These are phyloP conservation scores for Elongisporangium undulatum DNA, from an alignment of 352 stramenopile species.

Conservation along the genomic window DNA sequence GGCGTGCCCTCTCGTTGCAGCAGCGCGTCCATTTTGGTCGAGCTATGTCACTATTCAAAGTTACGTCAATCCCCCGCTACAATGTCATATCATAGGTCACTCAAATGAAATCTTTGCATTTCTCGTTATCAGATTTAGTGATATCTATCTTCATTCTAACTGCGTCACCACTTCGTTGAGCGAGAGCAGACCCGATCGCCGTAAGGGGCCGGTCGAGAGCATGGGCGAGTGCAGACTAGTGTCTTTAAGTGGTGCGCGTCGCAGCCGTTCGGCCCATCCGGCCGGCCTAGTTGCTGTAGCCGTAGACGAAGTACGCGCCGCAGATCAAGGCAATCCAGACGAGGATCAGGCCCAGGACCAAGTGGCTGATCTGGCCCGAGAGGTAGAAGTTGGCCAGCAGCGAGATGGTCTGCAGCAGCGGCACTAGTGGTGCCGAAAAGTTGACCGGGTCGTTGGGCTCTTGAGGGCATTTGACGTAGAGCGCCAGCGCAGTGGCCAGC, in stretches of 20 bases:
- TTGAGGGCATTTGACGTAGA: constrained; percentile 12
- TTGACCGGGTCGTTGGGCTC: constrained; percentile 2
- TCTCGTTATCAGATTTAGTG: background rate
- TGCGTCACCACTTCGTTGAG: too few species aligned
- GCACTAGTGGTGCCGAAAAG: constrained; percentile 16
- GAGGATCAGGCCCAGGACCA: constrained; percentile 6
- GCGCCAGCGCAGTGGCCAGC: background rate
- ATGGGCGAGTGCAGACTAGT: too few species aligned
- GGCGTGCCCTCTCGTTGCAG: constrained; percentile 15
- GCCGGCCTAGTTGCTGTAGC: too few species aligned
- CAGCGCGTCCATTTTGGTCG: constrained; percentile 25
- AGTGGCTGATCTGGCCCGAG: constrained; percentile 7
- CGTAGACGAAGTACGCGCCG: constrained; percentile 50
- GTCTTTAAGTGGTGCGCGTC: too few species aligned
- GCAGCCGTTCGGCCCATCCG: constrained; percentile 30
- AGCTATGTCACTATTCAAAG: background rate
- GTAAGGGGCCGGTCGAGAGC: too few species aligned
- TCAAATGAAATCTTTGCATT: background rate
- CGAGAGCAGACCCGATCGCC: too few species aligned
- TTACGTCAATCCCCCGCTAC: too few species aligned
- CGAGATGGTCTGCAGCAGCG: constrained; percentile 12
- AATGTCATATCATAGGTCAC: background rate
- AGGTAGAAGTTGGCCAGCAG: constrained; percentile 21
- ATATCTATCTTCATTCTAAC: too few species aligned
- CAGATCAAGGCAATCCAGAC: constrained; percentile 18